phyloP scores from a whole-genome alignment of 179 eudicot species.

The Monotropa hypopitys region DNA sequence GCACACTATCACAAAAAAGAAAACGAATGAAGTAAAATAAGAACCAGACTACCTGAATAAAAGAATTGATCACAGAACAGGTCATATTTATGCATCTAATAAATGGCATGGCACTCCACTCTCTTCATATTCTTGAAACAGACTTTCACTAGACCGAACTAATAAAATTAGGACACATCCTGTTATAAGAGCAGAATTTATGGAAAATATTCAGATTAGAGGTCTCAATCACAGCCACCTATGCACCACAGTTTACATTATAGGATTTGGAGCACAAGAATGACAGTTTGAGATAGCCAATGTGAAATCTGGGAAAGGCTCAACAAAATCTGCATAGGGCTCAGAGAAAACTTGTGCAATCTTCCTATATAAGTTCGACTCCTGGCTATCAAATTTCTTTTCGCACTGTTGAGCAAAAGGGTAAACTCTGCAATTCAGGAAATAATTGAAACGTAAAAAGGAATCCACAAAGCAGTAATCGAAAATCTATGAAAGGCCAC shows the following conservation, averaged over 20 bases:
- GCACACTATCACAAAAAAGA: not conserved
- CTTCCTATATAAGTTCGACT: too few species aligned
- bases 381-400: too few species aligned
- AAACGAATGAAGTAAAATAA: not conserved
- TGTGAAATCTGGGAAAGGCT: not conserved
- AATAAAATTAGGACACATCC: not conserved
- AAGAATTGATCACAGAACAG: not conserved
- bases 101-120: not conserved
- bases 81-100: not conserved
- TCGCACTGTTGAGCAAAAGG: too few species aligned
- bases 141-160: not conserved
- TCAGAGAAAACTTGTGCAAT: too few species aligned
- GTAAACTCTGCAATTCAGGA: too few species aligned
- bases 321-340: too few species aligned
- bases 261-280: not conserved
- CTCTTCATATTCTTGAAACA: not conserved
- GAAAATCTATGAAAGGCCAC: not conserved
- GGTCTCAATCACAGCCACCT: not conserved
- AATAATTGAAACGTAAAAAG: too few species aligned
- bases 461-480: not conserved
- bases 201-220: not conserved
- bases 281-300: not conserved
- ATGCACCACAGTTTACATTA: not conserved
- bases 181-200: not conserved
- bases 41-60: not conserved